Evolutionary conservation across 768 basidiomycete genomes (phyloP).

Genomic region (Boletus subcaerulescens): DNA sequence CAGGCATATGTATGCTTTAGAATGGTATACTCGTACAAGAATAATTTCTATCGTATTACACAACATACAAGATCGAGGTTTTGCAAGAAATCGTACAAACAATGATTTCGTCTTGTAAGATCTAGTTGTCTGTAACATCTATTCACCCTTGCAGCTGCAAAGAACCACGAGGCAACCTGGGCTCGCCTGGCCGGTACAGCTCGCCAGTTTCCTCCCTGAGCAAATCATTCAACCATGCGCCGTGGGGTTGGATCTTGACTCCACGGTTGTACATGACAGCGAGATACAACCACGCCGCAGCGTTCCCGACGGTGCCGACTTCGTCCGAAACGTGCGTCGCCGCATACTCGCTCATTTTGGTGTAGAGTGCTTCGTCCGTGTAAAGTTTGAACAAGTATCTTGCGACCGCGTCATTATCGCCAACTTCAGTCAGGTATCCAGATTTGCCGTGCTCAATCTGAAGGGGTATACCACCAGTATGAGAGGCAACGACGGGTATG

Average conservation of each 20-base stretch:
- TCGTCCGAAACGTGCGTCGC: constrained; percentile 79
- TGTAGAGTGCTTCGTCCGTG: constrained; percentile 68
- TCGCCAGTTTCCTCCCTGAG: constrained; percentile 74
- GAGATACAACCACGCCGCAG: constrained; percentile 61
- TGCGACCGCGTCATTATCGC: constrained; percentile 75
- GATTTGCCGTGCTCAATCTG: constrained; percentile 87
- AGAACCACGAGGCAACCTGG: constrained; percentile 62
- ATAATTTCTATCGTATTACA: constrained; percentile 7
- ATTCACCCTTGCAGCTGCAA: constrained; percentile 46
- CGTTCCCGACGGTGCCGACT: constrained; percentile 81
- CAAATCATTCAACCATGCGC: constrained; percentile 84
- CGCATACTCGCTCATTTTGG: constrained; percentile 62
- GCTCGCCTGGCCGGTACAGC: constrained; percentile 62
- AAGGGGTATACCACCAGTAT: constrained; percentile 91
- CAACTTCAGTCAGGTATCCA: constrained; percentile 77
- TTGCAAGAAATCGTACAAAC: too few relatives aligned
- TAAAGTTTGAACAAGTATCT: constrained; percentile 72
- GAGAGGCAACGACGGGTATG: constrained; percentile 79
- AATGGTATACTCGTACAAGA: constrained; percentile 6
- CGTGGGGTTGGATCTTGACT: constrained; percentile 73
- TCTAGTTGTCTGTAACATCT: neutral
- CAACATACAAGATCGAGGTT: neutral
- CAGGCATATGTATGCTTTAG: neutral
- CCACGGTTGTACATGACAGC: constrained; percentile 81
- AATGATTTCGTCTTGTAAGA: too few relatives aligned